Base-by-base conservation (phyloP, 306 rosid genomes). In the Corylus heterophylla region DNA sequence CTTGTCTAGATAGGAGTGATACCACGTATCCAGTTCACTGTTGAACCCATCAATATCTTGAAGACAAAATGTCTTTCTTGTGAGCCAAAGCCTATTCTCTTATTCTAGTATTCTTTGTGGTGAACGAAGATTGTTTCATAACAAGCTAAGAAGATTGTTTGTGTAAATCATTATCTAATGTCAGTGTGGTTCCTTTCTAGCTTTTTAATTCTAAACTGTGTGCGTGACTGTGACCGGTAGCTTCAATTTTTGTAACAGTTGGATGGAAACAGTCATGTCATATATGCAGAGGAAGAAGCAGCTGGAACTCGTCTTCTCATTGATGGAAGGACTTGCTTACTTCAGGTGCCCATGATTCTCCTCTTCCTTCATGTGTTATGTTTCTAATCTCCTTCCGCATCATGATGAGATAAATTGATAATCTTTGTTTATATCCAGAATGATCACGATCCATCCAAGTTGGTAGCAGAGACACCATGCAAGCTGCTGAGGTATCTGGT, bases 321-420 rank as follows among this genome's bases (percentile, higher is more conserved):
- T 75, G 99, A 95, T 93, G 99, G 99, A 86, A 91, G 98, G 88
- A 93, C 99, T 61, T 93, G 99, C 89, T 90, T 95, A 89, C 99
- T 95, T 93, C 99, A 95, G 99, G 99, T 94, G 74, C 77, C 72
- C 79, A 48, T 37, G 58, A 63, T 87, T 76, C 74, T 29, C 67
- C 78, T 82, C 73, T 17, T 44, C 50, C 67, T 70, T 73, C 29
- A 81, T 29, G 14, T 37, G 76, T 20, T 39, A n/a, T 18, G 31
- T 39, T 83, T 35, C 25, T 22, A 49, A 64, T 64, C 12, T 78
- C 76, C 74, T 74, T 22, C 58, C 61, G 27, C 66, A 16, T 51
- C 25, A 76, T 75, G 82, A 86, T 81, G 61, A 68, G 72, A 64
- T 13, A 35, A 76, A 73, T 66, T 81, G 70, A 76, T 85, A 59